Conservation (phyloP, 2,329 filamentous ascomycete species). For the Stachybotrys elegans region DNA sequence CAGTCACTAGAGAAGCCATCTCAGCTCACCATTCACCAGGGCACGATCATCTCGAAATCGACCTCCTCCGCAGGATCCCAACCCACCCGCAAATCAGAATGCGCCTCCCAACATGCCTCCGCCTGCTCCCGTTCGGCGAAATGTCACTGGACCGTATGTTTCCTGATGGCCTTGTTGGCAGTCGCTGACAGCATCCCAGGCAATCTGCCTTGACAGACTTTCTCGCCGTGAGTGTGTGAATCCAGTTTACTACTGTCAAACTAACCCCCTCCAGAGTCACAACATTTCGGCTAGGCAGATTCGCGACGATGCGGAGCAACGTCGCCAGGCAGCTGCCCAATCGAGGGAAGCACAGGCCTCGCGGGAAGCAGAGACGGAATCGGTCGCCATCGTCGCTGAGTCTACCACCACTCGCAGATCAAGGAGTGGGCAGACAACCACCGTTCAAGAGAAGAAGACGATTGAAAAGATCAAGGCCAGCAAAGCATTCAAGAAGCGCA, state of each 20-base stretch:
- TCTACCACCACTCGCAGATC: slow-evolving; percentile 14
- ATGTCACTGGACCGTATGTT: slow-evolving; percentile 35
- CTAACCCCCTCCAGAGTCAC: slow-evolving; percentile 47
- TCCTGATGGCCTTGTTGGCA: neutral
- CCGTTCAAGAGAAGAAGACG: slow-evolving; percentile 42
- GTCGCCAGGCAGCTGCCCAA: slow-evolving; percentile 34
- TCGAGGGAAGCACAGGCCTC: slow-evolving; percentile 6
- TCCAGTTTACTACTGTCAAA: neutral
- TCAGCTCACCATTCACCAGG: too few relatives aligned
- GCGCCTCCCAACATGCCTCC: too few relatives aligned
- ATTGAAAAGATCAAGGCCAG: slow-evolving; percentile 58
- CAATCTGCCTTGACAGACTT: slow-evolving; percentile 52
- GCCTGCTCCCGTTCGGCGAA: too few relatives aligned
- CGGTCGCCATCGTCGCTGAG: slow-evolving; percentile 12
- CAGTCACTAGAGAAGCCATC: too few relatives aligned
- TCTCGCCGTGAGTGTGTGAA: slow-evolving; percentile 34
- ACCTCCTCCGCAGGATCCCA: too few relatives aligned
- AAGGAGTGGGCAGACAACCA: slow-evolving; percentile 35
- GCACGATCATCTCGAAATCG: too few relatives aligned
- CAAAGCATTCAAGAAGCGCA: slow-evolving; percentile 53
- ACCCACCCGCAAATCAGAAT: too few relatives aligned
- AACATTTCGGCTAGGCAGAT: slow-evolving; percentile 64
- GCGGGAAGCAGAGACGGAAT: slow-evolving; percentile 16
- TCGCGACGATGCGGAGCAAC: slow-evolving; percentile 41
- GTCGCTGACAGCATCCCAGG: slow-evolving; percentile 17